Base-by-base conservation (phyloP, 495 filamentous ascomycete species). In the Halenospora varia region DNA sequence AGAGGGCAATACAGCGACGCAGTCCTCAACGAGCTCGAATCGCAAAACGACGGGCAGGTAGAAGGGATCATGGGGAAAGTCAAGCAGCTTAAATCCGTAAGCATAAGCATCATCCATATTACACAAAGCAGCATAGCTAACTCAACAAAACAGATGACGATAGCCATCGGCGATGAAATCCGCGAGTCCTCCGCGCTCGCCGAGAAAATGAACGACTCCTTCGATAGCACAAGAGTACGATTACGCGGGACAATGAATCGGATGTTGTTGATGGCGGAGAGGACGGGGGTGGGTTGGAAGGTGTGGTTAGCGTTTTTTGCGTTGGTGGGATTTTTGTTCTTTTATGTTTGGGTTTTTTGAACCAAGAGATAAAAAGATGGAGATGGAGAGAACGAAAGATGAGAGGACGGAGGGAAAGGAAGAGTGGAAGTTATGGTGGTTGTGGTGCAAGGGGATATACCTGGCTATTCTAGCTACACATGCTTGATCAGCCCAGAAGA, bases 241-340 rank as follows among this genome's bases (percentile, higher is more conserved):
- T 73, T 98, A 58, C 78, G 85, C 17, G 89, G 92, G 41, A 97
- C 95, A 41, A 97, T 98, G 94, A 96, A 89, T 65, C 78, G 92
- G 25, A 98, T 98, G 94, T 73, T 97, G 55, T 69, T 91, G 56
- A 97, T 98, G 94, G 95, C 94, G 3, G 86, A 96, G 73, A 77
- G 84, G 64, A 95, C 92, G 11, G 95, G 95, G 2, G 85, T 98
- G 24, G 88, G 91, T 59, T 98, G 94, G 94, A 89, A 82, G 72
- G 88, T 92, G 23, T 98, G 95, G 94, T 66, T 95, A 48, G 78
- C 71, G 18, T 97, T 98, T 72, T 95, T 98, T 65, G 73, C 78
- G 26, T 85, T 83, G 2, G 90, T 98, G 19, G 82, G 86, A 54
- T 62, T 89, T 15, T 57, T 96, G 49, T 98, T 98, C 72, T 79